Conservation (phyloP, 2,329 filamentous ascomycete species). For the Aspergillus clavatus region DNA sequence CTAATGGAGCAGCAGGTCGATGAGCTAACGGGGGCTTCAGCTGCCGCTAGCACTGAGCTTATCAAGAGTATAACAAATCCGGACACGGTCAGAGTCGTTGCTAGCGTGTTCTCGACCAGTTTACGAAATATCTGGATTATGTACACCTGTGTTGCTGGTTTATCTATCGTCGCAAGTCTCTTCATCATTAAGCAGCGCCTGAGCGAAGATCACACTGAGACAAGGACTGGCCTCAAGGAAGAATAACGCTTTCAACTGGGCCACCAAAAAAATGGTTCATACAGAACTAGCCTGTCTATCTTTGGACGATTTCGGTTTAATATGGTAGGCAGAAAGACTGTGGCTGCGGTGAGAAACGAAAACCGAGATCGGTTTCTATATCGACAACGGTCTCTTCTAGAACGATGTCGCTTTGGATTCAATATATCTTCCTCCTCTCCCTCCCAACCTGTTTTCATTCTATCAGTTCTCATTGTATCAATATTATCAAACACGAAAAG, state of each 20-base stretch:
- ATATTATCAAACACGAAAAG: too few relatives aligned
- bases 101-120: slow-evolving; percentile 45
- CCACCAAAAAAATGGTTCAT: too few relatives aligned
- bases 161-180: slow-evolving; percentile 39
- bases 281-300: too few relatives aligned
- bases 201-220: slow-evolving; percentile 49
- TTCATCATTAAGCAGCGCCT: slow-evolving; percentile 44
- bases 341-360: background rate
- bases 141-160: slow-evolving; percentile 40
- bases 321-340: too few relatives aligned
- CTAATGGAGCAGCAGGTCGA: slow-evolving; percentile 19
- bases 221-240: slow-evolving; percentile 41
- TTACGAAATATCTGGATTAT: slow-evolving; percentile 48
- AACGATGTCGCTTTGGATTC: background rate
- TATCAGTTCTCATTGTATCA: too few relatives aligned
- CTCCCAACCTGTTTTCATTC: too few relatives aligned
- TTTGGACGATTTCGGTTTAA: too few relatives aligned
- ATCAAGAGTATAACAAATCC: slow-evolving; percentile 36
- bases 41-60: slow-evolving; percentile 44
- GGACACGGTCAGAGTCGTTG: slow-evolving; percentile 33
- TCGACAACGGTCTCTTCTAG: background rate
- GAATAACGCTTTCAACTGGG: too few relatives aligned
- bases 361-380: too few relatives aligned
- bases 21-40: slow-evolving; percentile 36
- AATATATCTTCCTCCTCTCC: too few relatives aligned